Base-by-base conservation (phyloP, 805 yeast species). In the Danielia reshetovae region DNA sequence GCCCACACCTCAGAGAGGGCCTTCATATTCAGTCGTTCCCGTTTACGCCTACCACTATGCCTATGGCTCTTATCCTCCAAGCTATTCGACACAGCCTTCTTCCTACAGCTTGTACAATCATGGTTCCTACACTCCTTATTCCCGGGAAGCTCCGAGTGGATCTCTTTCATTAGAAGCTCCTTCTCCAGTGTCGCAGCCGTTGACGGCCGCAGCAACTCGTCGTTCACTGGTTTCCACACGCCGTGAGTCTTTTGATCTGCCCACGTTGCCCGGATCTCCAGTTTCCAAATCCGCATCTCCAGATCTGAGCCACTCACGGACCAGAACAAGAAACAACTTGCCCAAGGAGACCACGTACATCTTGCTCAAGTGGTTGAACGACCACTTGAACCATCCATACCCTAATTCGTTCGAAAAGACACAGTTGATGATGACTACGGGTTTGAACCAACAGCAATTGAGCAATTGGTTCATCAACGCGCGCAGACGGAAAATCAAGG, bases 381-480 rank as follows among this genome's bases (percentile, higher is more conserved):
- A 75, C 24, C 89, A 85, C 55, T 62, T 84, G 47, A 77, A 79
- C 41, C 84, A 85, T 51, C 95, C 95, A 10, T 85, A 85, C 56
- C 95, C 95, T 3, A 81, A 85, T 34, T 83, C 83, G 35, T 75
- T 77, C 30, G 95, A 85, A 49, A 85, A 86, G 62, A 70, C 74
- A 42, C 77, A 75, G 49, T 66, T 85, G 36, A 74, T 83, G 70
- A 66, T 70, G 46, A 70, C 73, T 52, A 85, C 95, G 0, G 90
- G 93, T 0, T 68, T 85, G 52, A 82, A 85, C 43, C 78, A 81
- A 57, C 86, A 83, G 41, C 95, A 85, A 58, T 70, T 85, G 41
- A 74, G 84, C 45, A 86, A 85, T 54, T 85, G 95, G 95, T 85
- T 85, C 51, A 86, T 85, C 52, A 85, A 85, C 54, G 94, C 90